A percentile compares a stretch with the other conserved stretches of the same genome.
Conservation (phyloP, 202 grass and related monocot genomes). For the Digitaria exilis region DNA sequence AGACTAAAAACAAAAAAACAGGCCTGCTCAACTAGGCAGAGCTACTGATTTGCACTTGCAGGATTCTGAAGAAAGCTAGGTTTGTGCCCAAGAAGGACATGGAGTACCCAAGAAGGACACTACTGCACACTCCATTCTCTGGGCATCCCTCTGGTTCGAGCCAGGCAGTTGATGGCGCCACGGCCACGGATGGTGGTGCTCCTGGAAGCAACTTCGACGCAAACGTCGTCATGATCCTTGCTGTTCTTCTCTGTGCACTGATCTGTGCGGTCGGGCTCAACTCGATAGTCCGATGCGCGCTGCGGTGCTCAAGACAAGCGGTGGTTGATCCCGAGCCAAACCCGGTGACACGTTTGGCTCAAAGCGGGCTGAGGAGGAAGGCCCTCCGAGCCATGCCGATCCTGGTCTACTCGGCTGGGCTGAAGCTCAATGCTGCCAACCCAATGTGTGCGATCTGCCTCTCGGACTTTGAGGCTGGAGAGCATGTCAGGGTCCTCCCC, state of each 20-base stretch:
- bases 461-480: conserved; percentile 74
- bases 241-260: conserved; percentile 75
- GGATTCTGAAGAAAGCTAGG: conserved; percentile 26
- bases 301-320: conserved; percentile 55
- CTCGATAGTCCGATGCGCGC: conserved; percentile 66
- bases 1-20: conserved; percentile 31
- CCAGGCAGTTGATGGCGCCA: conserved; percentile 25
- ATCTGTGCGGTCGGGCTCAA: conserved; percentile 81
- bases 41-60: conserved; percentile 23
- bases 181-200: background rate
- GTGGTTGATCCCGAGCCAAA: conserved; percentile 37
- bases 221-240: conserved; percentile 81
- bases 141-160: conserved; percentile 55
- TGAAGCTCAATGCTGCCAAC: conserved; percentile 52
- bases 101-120: conserved; percentile 59
- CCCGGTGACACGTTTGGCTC: conserved; percentile 40
- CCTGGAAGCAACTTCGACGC: conserved; percentile 53
- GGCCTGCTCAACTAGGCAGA: background rate
- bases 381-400: conserved; percentile 68
- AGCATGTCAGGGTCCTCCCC: conserved; percentile 74
- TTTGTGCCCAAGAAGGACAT: conserved; percentile 21
- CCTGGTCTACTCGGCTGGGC: conserved; percentile 54
- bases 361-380: conserved; percentile 62
- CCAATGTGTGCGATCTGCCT: conserved; percentile 78
- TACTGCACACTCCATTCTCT: conserved; percentile 62